Evolutionary conservation across 129 eudicot genomes (phyloP), one percentile per base, ranked within the genome.

Genomic region (Flaveria robusta): DNA sequence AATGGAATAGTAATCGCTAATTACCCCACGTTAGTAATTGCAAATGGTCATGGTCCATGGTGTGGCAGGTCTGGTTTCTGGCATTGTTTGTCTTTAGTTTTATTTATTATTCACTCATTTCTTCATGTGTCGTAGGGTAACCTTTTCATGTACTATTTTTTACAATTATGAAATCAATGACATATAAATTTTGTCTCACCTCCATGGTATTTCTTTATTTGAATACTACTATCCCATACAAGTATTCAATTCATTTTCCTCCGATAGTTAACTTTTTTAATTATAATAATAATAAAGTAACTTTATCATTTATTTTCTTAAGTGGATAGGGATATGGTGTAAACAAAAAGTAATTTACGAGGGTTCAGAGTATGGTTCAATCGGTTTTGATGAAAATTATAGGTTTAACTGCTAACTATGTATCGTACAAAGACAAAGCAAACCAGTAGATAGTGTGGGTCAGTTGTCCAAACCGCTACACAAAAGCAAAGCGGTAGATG

Each of bases 61-160:
- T 77, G 46, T 54, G 29, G 22, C 81, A 24, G 79, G 26, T 43
- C 68, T 64, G 11, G 18, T 47, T 78, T 49, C 45, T 78, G 74
- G 65, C 47, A 46, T 72, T 64, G 58, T 27, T 72, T 29, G 55
- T 39, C 1, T 26, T 67, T 68, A 27, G 39, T 4, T n/a, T 23
- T 54, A 11, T 16, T n/a, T 11, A 23, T 37, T 37, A 62, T 62
- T 18, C 59, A 42, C 47, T 68, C 69, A 68, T 68, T 65, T 27
- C 23, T 46, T 69, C 77, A 59, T 34, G 68, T 78, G 65, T 78
- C 19, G 77, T 78, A 70, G 78, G 72, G 79, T 29, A 72, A 47
- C 74, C 6, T 42, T 72, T 72, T 54, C 67, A 51, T 72, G 74
- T 65, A 52, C 60, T 45, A 18, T 64, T 39, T 55, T 34, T 72